Conservation (phyloP, 352 stramenopile genomes). For the Globisporangium apiculatum region DNA sequence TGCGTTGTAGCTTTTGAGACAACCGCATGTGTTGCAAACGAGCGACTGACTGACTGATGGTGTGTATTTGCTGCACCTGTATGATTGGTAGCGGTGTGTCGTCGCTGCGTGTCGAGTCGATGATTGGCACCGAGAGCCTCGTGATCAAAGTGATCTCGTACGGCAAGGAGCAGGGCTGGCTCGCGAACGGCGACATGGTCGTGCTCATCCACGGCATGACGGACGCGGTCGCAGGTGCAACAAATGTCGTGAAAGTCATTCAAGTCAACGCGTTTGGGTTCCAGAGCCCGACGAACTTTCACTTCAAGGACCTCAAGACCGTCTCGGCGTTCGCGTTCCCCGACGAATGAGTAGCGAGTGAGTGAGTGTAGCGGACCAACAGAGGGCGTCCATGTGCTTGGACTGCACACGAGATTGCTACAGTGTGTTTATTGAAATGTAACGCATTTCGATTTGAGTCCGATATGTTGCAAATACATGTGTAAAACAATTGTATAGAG, state of each 20-base stretch:
- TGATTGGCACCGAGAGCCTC: constrained; percentile 81
- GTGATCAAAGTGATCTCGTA: constrained; percentile 81
- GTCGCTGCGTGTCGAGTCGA: constrained; percentile 58
- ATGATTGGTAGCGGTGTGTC: constrained; percentile 45
- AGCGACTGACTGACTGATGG: background rate
- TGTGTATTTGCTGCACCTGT: background rate
- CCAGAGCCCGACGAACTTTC: constrained; percentile 57
- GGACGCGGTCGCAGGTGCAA: constrained; percentile 71
- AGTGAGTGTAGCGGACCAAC: background rate
- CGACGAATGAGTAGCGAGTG: background rate
- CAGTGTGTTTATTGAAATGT: too few species aligned
- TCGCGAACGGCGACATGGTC: constrained; percentile 78
- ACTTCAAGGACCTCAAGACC: constrained; percentile 48
- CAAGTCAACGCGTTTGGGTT: constrained; percentile 62
- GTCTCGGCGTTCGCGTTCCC: constrained; percentile 9
- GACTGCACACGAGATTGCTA: too few species aligned
- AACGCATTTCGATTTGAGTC: too few species aligned
- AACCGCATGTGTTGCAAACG: background rate
- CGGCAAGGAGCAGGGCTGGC: constrained; percentile 74
- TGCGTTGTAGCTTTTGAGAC: constrained; percentile 17
- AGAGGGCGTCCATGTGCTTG: too few species aligned
- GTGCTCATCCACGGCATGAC: constrained; percentile 88
- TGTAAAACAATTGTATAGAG: too few species aligned
- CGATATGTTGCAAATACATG: too few species aligned
- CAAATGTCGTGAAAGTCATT: constrained; percentile 89